Conservation (phyloP, 208 protist species). For the Strigomonas galati region DNA sequence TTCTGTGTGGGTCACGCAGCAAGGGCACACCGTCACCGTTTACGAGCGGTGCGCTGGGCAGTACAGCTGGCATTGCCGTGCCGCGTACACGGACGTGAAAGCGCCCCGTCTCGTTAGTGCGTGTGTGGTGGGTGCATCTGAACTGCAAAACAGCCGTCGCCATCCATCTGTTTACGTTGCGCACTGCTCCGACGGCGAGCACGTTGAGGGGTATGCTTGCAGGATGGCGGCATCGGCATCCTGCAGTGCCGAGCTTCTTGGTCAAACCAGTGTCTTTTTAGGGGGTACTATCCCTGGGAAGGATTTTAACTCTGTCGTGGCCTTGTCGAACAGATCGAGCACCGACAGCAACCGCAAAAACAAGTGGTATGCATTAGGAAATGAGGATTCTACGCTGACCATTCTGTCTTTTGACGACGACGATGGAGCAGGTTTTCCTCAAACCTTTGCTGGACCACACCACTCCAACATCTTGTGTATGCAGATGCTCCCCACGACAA, state of each 20-base stretch:
- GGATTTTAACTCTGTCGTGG: conserved; percentile 61
- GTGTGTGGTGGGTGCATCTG: conserved; percentile 2
- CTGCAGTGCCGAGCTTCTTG: not conserved
- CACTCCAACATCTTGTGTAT: conserved; percentile 75
- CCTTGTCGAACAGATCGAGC: conserved; percentile 24
- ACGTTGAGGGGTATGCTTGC: not conserved
- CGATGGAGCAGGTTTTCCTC: conserved; percentile 4
- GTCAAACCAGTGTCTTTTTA: conserved; percentile 21
- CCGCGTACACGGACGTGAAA: conserved; percentile 34
- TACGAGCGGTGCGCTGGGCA: conserved; percentile 17
- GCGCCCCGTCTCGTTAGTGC: conserved; percentile 55
- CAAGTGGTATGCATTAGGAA: conserved; percentile 22
- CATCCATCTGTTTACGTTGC: conserved; percentile 24
- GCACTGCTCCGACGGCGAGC: conserved; percentile 63
- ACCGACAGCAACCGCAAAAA: not conserved
- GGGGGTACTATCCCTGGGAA: conserved; percentile 43
- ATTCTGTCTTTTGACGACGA: conserved; percentile 1
- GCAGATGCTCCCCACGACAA: conserved; percentile 16
- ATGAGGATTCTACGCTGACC: conserved; percentile 63
- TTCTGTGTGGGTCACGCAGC: conserved; percentile 32
- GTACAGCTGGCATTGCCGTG: conserved; percentile 38
- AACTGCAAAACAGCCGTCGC: not conserved
- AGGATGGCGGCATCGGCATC: not conserved
- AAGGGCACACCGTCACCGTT: conserved; percentile 49
- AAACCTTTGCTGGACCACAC: conserved; percentile 55